Base-by-base conservation (phyloP, 108 stramenopile species). In the Skeletonema menzelii region DNA sequence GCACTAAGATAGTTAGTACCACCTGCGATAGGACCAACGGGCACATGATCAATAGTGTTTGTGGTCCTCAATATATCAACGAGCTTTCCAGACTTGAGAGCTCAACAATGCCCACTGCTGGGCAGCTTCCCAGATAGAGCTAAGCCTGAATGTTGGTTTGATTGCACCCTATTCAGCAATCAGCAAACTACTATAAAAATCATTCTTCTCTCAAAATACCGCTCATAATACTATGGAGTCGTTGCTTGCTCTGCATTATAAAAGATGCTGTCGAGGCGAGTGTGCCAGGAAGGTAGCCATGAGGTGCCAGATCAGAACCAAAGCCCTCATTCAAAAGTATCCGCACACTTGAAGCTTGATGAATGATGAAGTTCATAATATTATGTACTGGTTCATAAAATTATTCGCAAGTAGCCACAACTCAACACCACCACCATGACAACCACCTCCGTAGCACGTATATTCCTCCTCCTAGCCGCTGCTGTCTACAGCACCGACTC, bases 111-210 rank as follows among this genome's bases (percentile, higher is more conserved):
- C 79, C 79, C 24, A 80, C 75, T 20, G 75, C 79, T 13, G 79
- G 75, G 35, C 79, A 80, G 32, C 40, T 47, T 63, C 79, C 79
- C 70, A 70, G 79, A 20, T n/a, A n/a, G n/a, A n/a, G n/a, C n/a
- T n/a, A n/a, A n/a, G n/a, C n/a, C n/a, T n/a, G n/a, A n/a, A n/a
- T n/a, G n/a, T n/a, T n/a, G n/a, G n/a, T n/a, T n/a, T n/a, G n/a
- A n/a, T n/a, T n/a, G n/a, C n/a, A n/a, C n/a, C n/a, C n/a, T n/a
- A n/a, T n/a, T n/a, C n/a, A n/a, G n/a, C n/a, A n/a, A n/a, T n/a
- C n/a, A n/a, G n/a, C n/a, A n/a, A n/a, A n/a, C n/a, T n/a, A n/a
- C n/a, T n/a, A n/a, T n/a, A n/a, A n/a, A n/a, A n/a, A n/a, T n/a
- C n/a, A n/a, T n/a, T n/a, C n/a, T n/a, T n/a, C n/a, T n/a, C n/a